Conservation (phyloP, 2,329 filamentous ascomycete species). For the Epichloe sylvatica region DNA sequence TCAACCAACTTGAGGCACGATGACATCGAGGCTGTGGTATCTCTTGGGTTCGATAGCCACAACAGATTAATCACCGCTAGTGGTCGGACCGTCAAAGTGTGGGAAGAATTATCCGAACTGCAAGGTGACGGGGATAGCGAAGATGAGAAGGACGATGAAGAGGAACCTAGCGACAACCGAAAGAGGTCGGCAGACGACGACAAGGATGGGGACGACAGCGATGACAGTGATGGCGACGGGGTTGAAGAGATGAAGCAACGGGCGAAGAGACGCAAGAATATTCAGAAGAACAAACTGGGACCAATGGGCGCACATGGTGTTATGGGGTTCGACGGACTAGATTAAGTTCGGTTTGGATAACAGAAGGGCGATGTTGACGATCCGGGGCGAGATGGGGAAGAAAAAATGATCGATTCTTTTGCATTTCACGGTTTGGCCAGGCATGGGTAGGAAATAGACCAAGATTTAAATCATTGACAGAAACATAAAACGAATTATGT, state of each 20-base stretch:
- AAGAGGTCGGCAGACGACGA: conserved; percentile 22
- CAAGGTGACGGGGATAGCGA: conserved; percentile 30
- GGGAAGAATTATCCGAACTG: conserved; percentile 61
- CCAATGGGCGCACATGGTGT: conserved; percentile 38
- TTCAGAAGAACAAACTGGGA: conserved; percentile 29
- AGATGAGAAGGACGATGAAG: conserved; percentile 33
- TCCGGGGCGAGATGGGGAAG: background rate
- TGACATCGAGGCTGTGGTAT: conserved; percentile 73
- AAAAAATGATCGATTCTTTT: background rate
- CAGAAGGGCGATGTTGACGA: background rate
- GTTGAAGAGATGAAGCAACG: conserved; percentile 29
- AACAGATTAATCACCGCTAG: conserved; percentile 84
- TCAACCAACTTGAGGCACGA: conserved; percentile 56
- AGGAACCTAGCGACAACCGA: conserved; percentile 9
- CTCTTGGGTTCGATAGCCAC: conserved; percentile 68
- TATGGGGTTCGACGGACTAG: conserved; percentile 34
- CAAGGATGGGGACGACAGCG: conserved; percentile 26
- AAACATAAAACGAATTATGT: too few species aligned
- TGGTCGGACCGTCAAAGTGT: conserved; percentile 75
- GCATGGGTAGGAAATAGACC: background rate
- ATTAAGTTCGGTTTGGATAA: conserved; percentile 14
- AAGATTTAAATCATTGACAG: background rate
- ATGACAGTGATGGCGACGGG: conserved; percentile 16
- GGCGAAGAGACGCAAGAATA: conserved; percentile 30
- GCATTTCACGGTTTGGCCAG: background rate